A percentile compares a stretch with the other conserved stretches of the same genome.
Conservation (phyloP, 345 rosid genomes). For the Melaleuca alternifolia region DNA sequence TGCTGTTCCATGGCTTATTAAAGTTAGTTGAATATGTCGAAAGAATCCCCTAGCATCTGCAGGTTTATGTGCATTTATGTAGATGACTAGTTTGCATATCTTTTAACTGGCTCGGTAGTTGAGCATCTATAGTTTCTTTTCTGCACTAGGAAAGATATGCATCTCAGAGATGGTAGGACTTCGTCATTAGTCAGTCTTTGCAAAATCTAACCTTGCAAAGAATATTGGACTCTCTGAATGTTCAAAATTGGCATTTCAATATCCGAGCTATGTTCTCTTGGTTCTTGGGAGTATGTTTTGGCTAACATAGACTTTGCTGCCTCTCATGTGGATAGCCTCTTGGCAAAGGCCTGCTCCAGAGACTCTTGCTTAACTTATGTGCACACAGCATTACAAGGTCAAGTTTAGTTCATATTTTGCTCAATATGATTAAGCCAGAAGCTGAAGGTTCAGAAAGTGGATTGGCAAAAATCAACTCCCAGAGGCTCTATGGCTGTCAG, state of each 20-base stretch:
- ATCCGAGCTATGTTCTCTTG: not conserved
- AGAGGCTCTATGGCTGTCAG: slow-evolving; percentile 94
- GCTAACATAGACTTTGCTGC: not conserved
- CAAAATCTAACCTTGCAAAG: not conserved
- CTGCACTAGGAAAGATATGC: not conserved
- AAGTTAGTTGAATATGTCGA: not conserved
- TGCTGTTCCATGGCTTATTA: not conserved
- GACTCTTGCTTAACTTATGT: slow-evolving; percentile 78
- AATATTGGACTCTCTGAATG: not conserved
- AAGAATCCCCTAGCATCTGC: not conserved
- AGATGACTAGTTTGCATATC: not conserved
- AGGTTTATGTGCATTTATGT: not conserved
- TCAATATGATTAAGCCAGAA: slow-evolving; percentile 80
- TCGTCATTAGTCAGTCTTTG: not conserved
- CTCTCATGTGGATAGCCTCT: slow-evolving; percentile 48
- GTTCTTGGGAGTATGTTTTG: not conserved
- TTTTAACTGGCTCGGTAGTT: not conserved
- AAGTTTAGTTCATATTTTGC: slow-evolving; percentile 58
- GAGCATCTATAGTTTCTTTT: not conserved
- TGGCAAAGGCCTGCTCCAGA: slow-evolving; percentile 92
- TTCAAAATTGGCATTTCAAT: not conserved
- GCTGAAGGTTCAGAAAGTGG: slow-evolving; percentile 58
- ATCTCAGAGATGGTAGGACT: not conserved
- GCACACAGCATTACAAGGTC: slow-evolving; percentile 75
- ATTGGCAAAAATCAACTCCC: slow-evolving; percentile 56